Evolutionary conservation across 495 filamentous ascomycete species (phyloP).

Genomic region (Pyrenopolyporus hunteri): DNA sequence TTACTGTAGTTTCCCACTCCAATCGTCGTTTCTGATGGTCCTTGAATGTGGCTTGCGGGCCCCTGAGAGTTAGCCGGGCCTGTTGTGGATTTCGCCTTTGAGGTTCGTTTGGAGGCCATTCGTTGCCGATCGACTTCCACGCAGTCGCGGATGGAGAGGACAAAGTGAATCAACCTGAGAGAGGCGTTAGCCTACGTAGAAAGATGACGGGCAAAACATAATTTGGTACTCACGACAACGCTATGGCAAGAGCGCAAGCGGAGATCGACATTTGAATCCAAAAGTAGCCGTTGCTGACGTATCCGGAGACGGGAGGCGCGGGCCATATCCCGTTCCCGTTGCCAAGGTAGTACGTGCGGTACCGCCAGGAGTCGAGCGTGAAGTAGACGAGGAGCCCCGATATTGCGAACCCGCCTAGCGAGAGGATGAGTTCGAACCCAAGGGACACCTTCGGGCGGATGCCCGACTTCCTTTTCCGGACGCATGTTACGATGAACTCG

Average conservation of each 20-base stretch:
- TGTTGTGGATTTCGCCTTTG: not conserved
- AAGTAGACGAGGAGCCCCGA: too few relatives aligned
- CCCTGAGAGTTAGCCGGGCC: not conserved
- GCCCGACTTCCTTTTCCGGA: too few relatives aligned
- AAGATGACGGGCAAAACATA: not conserved
- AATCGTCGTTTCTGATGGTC: not conserved
- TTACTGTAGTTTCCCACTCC: too few relatives aligned
- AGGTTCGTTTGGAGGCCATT: not conserved
- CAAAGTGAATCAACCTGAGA: constrained; percentile 17
- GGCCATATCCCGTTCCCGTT: not conserved
- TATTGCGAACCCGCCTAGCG: too few relatives aligned
- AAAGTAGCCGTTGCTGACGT: not conserved
- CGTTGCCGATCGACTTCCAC: constrained; percentile 24
- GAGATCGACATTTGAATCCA: constrained; percentile 9
- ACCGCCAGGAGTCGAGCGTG: not conserved
- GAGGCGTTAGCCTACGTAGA: not conserved
- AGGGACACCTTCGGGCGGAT: too few relatives aligned
- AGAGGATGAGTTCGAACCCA: too few relatives aligned
- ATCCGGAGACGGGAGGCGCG: not conserved
- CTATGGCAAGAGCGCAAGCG: not conserved
- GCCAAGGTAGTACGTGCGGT: not conserved
- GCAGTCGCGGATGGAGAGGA: constrained; percentile 27
- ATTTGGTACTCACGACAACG: constrained; percentile 7
- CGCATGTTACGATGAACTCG: too few relatives aligned
- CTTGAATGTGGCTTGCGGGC: not conserved